phyloP scores from a whole-genome alignment of 2,329 filamentous ascomycete species.

The Fusarium vanettenii region DNA sequence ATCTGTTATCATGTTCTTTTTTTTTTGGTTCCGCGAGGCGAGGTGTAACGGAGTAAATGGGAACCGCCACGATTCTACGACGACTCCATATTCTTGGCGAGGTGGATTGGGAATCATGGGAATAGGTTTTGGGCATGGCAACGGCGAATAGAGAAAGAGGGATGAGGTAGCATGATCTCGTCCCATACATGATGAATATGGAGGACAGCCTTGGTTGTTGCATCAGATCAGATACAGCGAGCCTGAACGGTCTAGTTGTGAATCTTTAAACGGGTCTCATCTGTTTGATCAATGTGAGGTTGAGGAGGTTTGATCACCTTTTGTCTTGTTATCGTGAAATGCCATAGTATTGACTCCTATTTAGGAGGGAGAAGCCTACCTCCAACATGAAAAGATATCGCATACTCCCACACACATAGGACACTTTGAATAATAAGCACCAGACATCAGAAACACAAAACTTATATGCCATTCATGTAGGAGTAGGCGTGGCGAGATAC shows the following conservation, averaged over 20 bases:
- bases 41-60: conserved; percentile 32
- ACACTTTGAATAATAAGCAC: not conserved
- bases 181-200: not conserved
- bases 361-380: not conserved
- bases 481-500: conserved; percentile 7
- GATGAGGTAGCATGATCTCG: not conserved
- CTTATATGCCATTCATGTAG: conserved; percentile 28
- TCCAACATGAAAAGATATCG: not conserved
- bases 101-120: not conserved
- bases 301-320: not conserved
- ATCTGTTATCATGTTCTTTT: conserved; percentile 23
- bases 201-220: not conserved
- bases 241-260: not conserved
- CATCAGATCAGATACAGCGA: not conserved
- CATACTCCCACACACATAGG: not conserved
- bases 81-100: not conserved
- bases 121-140: not conserved
- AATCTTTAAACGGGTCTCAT: not conserved
- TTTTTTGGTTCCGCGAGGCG: conserved; percentile 31
- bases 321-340: not conserved
- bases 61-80: not conserved
- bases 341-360: not conserved
- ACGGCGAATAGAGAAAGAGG: conserved; percentile 11
- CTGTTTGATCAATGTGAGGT: not conserved
- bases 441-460: conserved; percentile 3